These are phyloP conservation scores for Streptanthus diversifolius DNA, from an alignment of 345 rosid genomes.

Conservation along the genomic window DNA sequence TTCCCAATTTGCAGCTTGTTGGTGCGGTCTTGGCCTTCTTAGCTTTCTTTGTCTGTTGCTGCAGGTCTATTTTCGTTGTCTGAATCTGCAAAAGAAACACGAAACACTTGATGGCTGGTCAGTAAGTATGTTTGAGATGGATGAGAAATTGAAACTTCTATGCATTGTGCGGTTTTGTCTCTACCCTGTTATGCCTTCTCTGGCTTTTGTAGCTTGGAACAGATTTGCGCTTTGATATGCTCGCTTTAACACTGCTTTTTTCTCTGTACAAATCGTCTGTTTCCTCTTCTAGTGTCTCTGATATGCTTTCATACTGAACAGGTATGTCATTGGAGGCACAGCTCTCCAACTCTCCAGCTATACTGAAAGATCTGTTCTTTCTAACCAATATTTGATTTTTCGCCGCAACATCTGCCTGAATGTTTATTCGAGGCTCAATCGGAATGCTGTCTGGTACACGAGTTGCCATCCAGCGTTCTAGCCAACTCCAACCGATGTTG, in stretches of 20 bases:
- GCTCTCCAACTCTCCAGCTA: conserved; percentile 66
- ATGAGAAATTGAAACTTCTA: not conserved
- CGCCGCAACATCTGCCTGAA: conserved; percentile 29
- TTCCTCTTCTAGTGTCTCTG: conserved; percentile 27
- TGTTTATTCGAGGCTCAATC: conserved; percentile 29
- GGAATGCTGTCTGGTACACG: conserved; percentile 51
- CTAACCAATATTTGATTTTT: conserved; percentile 27
- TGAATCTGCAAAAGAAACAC: conserved; percentile 27
- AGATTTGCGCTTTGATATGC: conserved; percentile 47
- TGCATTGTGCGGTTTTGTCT: not conserved
- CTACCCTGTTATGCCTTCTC: conserved; percentile 47
- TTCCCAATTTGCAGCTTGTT: conserved; percentile 31
- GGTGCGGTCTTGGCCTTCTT: conserved; percentile 35
- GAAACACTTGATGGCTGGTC: not conserved
- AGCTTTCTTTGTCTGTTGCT: conserved; percentile 34
- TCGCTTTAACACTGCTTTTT: conserved; percentile 34
- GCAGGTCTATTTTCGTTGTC: conserved; percentile 38
- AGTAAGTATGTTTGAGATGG: not conserved
- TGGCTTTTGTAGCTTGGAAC: conserved; percentile 46
- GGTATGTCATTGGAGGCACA: conserved; percentile 82
- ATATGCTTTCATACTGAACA: conserved; percentile 43
- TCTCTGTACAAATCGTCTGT: conserved; percentile 25
- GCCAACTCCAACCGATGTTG: conserved; percentile 77
- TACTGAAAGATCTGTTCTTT: conserved; percentile 36
- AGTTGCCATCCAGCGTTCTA: conserved; percentile 91